Evolutionary conservation across 805 yeast species (phyloP), one percentile per base, ranked within the genome.

Genomic region (Metschnikowia proteae): DNA sequence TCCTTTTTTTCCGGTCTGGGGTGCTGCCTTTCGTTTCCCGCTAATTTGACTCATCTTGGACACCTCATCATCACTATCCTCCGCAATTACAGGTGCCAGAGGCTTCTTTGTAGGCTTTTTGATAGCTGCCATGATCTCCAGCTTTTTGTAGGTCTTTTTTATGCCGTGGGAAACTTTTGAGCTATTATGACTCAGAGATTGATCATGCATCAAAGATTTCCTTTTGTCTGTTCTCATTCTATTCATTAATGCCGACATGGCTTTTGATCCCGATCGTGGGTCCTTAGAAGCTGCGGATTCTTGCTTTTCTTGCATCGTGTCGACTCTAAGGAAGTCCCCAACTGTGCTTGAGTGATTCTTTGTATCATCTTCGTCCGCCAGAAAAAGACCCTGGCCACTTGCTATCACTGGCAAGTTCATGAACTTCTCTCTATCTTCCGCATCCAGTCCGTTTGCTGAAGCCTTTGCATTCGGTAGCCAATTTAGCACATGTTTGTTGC

Each of bases 221-320:
- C 71, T 47, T 22, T 49, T 59, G 3, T 56, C 55, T 34, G 63
- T 59, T 38, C 74, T 60, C 63, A 70, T 60, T 45, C 60, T 66
- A 51, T 71, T 70, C 65, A 70, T 59, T 45, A 73, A 62, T 5
- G 74, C 70, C 11, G 59, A 48, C 71, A 73, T 69, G 3, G 77
- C 68, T 48, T 59, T 61, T 5, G 71, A 67, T 27, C 59, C 56
- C 9, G 52, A 42, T n/a, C 50, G 30, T 6, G 51, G 39, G 25
- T 55, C 55, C 11, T 48, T 50, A 4, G 48, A 26, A 11, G 47
- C 38, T 27, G 39, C 37, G 25, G 38, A 17, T 36, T n/a, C 37
- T 32, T 28, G 45, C 28, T 50, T 45, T 23, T 32, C 33, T 6
- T 45, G 48, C 22, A 46, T 34, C 22, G 43, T 38, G 26, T 56